These are phyloP conservation scores for Tulasnella sp. DNA, from an alignment of 768 basidiomycete species.

Conservation along the genomic window DNA sequence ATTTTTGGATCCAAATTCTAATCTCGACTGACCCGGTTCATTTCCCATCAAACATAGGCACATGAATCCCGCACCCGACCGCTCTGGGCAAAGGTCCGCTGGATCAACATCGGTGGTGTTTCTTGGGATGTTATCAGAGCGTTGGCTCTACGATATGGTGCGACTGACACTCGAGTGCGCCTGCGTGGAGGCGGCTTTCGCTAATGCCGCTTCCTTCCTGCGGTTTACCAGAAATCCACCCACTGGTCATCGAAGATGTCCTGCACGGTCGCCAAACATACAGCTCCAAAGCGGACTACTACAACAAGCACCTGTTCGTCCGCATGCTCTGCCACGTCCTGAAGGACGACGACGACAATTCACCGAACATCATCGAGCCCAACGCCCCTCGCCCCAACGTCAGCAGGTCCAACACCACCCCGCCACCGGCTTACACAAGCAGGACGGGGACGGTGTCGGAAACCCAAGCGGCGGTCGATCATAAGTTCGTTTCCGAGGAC, in stretches of 20 bases:
- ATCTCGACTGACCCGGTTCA: neutral
- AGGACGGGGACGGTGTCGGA: neutral
- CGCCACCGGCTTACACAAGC: neutral
- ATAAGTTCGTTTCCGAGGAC: neutral
- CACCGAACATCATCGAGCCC: constrained; percentile 31
- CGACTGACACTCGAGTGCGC: neutral
- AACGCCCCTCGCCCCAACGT: neutral
- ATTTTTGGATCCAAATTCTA: neutral
- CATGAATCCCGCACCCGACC: constrained; percentile 19
- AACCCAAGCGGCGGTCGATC: neutral
- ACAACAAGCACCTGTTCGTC: constrained; percentile 57
- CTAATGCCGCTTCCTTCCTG: neutral
- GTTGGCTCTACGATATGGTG: constrained; percentile 21
- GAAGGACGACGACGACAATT: constrained; percentile 25
- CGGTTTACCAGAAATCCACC: constrained; percentile 33
- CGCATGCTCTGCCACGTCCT: constrained; percentile 64
- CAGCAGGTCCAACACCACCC: neutral
- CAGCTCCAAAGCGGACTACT: constrained; percentile 35
- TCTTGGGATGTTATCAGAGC: constrained; percentile 26
- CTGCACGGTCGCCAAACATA: constrained; percentile 33
- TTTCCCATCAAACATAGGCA: neutral
- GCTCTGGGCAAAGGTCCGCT: constrained; percentile 28
- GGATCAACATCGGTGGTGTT: constrained; percentile 29
- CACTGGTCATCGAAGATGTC: constrained; percentile 36
- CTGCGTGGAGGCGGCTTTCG: neutral